Evolutionary conservation across 2,329 filamentous ascomycete species (phyloP), one percentile per base, ranked within the genome.

Genomic region (Zymoseptoria tritici): DNA sequence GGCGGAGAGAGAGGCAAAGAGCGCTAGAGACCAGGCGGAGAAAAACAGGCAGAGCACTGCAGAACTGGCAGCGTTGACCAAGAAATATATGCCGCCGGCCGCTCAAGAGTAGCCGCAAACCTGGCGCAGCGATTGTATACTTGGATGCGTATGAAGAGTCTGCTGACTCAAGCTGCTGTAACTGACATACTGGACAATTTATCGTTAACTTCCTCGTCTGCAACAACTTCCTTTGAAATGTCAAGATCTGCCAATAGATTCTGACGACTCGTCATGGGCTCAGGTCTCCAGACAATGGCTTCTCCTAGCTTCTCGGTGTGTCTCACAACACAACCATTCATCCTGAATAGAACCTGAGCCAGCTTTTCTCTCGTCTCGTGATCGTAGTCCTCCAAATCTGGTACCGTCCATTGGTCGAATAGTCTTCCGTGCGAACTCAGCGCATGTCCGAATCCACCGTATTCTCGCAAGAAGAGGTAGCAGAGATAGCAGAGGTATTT

Each of bases 211-310:
- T n/a, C 46, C 20, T 50, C n/a, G 11, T 24, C 9, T 20, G 11
- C 22, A 21, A 24, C 13, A 11, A n/a, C n/a, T 52, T 19, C 20
- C 20, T 52, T 20, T 20, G 11, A 5, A 21, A 19, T 19, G 16
- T 24, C 11, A 24, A 21, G 13, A 21, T 52, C n/a, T n/a, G n/a
- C 52, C 52, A 62, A 20, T 16, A 62, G 16, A 26, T 62, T 60
- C n/a, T 62, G 60, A 24, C 60, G 60, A 58, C 60, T 62, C 9
- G 60, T 62, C 60, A 62, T 62, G 4, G 60, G 60, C 49, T 62
- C 60, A 9, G 60, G 54, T 52, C 60, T 46, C 60, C 60, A 62
- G 6, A 62, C 24, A 26, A 42, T 19, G 6, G 31, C 26, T 24
- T 46, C 50, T 3, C 19, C 52, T n/a, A 53, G 52, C 20, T 49